These are phyloP conservation scores for Chlorella sorokiniana DNA, from an alignment of 139 green algal genomes.

Conservation along the genomic window DNA sequence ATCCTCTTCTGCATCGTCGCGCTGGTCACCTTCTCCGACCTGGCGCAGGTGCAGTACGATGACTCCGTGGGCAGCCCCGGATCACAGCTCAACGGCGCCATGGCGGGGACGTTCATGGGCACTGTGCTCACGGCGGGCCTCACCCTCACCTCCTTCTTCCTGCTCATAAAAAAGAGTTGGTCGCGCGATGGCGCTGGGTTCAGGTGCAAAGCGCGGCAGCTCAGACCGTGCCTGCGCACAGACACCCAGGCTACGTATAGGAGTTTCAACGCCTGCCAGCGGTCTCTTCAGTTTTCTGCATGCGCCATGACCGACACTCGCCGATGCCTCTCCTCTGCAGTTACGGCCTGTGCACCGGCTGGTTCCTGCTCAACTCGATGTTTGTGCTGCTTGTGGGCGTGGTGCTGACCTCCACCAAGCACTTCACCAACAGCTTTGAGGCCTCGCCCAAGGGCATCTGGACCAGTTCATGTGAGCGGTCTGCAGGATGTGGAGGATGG, in stretches of 20 bases:
- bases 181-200: background rate
- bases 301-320: background rate
- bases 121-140: background rate
- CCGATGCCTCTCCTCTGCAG: background rate
- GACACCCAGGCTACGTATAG: too few relatives aligned
- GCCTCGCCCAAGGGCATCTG: background rate
- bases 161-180: slow-evolving; percentile 16
- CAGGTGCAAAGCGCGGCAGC: too few relatives aligned
- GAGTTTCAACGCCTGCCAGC: too few relatives aligned
- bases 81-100: slow-evolving; percentile 26
- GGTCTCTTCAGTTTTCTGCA: too few relatives aligned
- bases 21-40: slow-evolving; percentile 18
- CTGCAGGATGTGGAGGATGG: background rate
- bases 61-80: background rate
- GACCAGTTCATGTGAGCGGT: background rate
- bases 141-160: slow-evolving; percentile 19
- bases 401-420: slow-evolving; percentile 16
- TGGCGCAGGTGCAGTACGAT: slow-evolving; percentile 8
- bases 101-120: slow-evolving; percentile 27
- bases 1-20: slow-evolving; percentile 24
- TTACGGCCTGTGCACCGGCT: slow-evolving; percentile 1
- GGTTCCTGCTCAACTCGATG: background rate
- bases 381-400: slow-evolving; percentile 20
- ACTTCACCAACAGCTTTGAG: slow-evolving; percentile 12
- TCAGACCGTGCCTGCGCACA: too few relatives aligned